Percentiles rank a stretch among this genome's conserved stretches.
Evolutionary conservation across 2,329 filamentous ascomycete genomes (phyloP).

Genomic region (Sporothrix euskadiensis): DNA sequence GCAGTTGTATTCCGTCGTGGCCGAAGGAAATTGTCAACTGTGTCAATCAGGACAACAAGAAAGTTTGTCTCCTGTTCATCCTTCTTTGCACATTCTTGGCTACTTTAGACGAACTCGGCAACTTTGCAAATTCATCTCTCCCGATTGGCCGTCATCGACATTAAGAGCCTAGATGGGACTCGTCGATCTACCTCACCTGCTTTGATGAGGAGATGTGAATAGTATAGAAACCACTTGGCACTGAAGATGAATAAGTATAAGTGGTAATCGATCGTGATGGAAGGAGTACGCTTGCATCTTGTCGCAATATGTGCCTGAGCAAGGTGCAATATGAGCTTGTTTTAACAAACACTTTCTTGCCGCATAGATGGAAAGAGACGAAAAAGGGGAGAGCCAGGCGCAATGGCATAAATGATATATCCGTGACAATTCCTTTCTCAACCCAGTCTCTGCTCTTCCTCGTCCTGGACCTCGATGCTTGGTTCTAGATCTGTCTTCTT

Average conservation of each 20-base stretch:
- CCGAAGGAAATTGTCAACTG: not conserved
- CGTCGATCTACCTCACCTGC: not conserved
- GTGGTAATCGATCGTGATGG: not conserved
- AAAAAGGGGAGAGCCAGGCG: not conserved
- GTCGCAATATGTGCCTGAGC: conserved; percentile 12
- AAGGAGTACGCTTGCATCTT: not conserved
- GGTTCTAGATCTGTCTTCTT: not conserved
- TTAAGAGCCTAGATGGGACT: not conserved
- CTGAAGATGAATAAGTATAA: not conserved
- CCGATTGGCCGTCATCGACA: not conserved
- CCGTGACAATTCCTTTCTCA: not conserved
- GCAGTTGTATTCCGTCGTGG: not conserved
- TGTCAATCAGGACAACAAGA: not conserved
- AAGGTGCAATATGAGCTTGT: not conserved
- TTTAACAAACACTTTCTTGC: not conserved
- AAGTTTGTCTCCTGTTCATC: not conserved
- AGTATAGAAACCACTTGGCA: not conserved
- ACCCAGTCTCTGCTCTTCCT: not conserved
- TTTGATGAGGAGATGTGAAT: not conserved
- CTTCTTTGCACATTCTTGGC: not conserved
- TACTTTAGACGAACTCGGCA: conserved; percentile 8
- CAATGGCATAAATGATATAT: not conserved
- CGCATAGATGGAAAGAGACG: not conserved
- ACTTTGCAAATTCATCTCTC: conserved; percentile 13
- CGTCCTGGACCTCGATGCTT: not conserved